Percentiles rank a stretch among this genome's conserved stretches.
phyloP scores from a whole-genome alignment of 139 green algal genomes.

The Picochlorum sp. region DNA sequence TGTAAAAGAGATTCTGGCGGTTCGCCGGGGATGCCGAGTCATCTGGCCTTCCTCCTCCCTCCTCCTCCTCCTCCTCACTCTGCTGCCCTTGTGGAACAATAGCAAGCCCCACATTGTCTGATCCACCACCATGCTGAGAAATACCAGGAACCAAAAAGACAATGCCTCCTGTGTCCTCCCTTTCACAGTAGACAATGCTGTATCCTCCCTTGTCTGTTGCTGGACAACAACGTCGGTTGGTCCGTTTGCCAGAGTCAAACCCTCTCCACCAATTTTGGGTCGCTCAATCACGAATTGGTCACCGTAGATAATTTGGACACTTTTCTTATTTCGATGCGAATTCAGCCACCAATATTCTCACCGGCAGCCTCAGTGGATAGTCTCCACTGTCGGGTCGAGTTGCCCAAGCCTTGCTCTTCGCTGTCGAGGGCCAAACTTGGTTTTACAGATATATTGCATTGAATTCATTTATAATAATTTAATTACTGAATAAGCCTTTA shows the following conservation, averaged over 20 bases:
- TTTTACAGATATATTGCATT: too few relatives aligned
- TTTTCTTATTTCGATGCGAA: neutral
- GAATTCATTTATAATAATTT: too few relatives aligned
- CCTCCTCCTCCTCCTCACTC: constrained; percentile 9
- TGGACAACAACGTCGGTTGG: neutral
- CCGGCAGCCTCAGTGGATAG: constrained; percentile 6
- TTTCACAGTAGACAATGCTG: neutral
- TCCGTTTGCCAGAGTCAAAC: neutral
- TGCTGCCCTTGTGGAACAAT: constrained; percentile 14
- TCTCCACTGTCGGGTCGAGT: neutral
- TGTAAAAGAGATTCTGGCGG: constrained; percentile 42
- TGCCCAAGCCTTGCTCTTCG: too few relatives aligned
- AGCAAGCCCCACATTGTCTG: constrained; percentile 8
- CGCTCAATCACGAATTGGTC: constrained; percentile 5
- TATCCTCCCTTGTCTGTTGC: neutral
- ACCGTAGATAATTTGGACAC: constrained; percentile 10
- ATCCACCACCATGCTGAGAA: constrained; percentile 5
- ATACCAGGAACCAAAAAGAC: neutral
- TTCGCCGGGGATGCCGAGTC: constrained; percentile 25
- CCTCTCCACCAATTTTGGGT: neutral
- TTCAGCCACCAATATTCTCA: constrained; percentile 14
- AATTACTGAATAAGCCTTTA: neutral
- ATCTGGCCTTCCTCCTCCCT: neutral
- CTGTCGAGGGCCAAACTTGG: too few relatives aligned
- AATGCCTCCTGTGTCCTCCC: neutral